phyloP scores from a whole-genome alignment of 768 basidiomycete genomes.

The Pleurotus giganteus region DNA sequence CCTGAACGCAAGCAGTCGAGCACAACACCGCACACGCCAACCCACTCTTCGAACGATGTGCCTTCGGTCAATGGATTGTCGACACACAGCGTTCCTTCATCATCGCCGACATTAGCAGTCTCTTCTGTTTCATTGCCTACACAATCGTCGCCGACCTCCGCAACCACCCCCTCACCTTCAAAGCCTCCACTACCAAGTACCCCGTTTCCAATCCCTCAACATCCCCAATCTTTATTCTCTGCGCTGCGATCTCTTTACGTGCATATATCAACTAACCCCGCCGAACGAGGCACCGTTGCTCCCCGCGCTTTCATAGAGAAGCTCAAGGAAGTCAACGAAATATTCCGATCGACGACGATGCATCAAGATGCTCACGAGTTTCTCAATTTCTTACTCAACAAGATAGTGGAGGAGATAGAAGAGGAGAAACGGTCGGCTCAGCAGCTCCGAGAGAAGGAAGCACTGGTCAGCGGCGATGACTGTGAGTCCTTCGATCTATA shows the following conservation, averaged over 20 bases:
- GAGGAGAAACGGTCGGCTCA: slow-evolving; percentile 48
- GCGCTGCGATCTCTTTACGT: slow-evolving; percentile 91
- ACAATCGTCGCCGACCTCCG: slow-evolving; percentile 12
- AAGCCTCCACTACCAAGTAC: slow-evolving; percentile 27
- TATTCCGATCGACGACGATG: slow-evolving; percentile 78
- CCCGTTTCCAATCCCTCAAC: slow-evolving; percentile 46
- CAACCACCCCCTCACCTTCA: slow-evolving; percentile 18
- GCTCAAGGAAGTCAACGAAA: slow-evolving; percentile 88
- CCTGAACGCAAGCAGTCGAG: slow-evolving; percentile 49
- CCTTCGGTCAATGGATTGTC: slow-evolving; percentile 14
- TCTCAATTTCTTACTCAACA: slow-evolving; percentile 90
- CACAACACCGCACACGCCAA: slow-evolving; percentile 14
- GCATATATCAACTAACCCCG: slow-evolving; percentile 76
- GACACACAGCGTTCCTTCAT: slow-evolving; percentile 1
- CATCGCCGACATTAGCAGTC: slow-evolving; percentile 12
- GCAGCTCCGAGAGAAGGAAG: slow-evolving; percentile 27
- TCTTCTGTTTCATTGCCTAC: not conserved
- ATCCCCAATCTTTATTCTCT: slow-evolving; percentile 80
- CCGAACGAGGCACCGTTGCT: slow-evolving; percentile 80
- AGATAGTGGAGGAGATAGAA: slow-evolving; percentile 90
- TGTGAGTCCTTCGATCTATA: slow-evolving; percentile 43
- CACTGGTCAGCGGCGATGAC: slow-evolving; percentile 51
- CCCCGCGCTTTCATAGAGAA: slow-evolving; percentile 93
- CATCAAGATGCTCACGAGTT: slow-evolving; percentile 99
- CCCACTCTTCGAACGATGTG: not conserved